These are phyloP conservation scores for Rossbeevera mucosa DNA, from an alignment of 768 basidiomycete genomes.

Conservation along the genomic window DNA sequence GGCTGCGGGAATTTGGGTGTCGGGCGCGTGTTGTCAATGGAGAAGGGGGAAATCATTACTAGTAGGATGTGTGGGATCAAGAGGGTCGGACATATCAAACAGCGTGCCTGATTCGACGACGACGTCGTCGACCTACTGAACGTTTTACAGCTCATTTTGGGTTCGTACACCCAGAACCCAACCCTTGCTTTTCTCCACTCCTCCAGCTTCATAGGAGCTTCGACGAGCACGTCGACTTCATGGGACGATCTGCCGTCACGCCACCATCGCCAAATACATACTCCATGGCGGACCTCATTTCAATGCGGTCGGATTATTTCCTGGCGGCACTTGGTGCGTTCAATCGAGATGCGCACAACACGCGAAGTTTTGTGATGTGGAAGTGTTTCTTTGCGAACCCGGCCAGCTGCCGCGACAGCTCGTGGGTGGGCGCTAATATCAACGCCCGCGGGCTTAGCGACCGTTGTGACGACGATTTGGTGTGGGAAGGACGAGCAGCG, in stretches of 20 bases:
- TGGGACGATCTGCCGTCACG: slow-evolving; percentile 23
- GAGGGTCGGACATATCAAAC: slow-evolving; percentile 52
- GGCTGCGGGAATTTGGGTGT: slow-evolving; percentile 11
- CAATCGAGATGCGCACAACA: slow-evolving; percentile 62
- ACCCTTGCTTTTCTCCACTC: slow-evolving; percentile 50
- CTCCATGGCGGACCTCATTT: slow-evolving; percentile 37
- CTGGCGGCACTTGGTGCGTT: slow-evolving; percentile 36
- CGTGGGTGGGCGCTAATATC: slow-evolving; percentile 85
- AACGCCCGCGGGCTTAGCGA: slow-evolving; percentile 67
- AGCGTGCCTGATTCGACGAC: slow-evolving; percentile 90
- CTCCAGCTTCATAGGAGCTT: slow-evolving; percentile 59
- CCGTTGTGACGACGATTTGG: slow-evolving; percentile 13
- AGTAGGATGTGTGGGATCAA: background rate
- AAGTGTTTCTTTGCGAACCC: slow-evolving; percentile 67
- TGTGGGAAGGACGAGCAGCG: background rate
- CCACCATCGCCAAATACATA: slow-evolving; percentile 17
- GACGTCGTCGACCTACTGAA: slow-evolving; percentile 91
- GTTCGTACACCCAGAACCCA: slow-evolving; percentile 50
- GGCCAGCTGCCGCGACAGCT: slow-evolving; percentile 78
- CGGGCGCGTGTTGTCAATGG: slow-evolving; percentile 4
- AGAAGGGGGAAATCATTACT: slow-evolving; percentile 12
- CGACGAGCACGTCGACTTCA: slow-evolving; percentile 55
- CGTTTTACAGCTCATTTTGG: slow-evolving; percentile 59
- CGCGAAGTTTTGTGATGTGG: slow-evolving; percentile 73
- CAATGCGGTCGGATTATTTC: slow-evolving; percentile 40